Conservation (phyloP, 495 filamentous ascomycete species). For the Jackrogersella multiformis region DNA sequence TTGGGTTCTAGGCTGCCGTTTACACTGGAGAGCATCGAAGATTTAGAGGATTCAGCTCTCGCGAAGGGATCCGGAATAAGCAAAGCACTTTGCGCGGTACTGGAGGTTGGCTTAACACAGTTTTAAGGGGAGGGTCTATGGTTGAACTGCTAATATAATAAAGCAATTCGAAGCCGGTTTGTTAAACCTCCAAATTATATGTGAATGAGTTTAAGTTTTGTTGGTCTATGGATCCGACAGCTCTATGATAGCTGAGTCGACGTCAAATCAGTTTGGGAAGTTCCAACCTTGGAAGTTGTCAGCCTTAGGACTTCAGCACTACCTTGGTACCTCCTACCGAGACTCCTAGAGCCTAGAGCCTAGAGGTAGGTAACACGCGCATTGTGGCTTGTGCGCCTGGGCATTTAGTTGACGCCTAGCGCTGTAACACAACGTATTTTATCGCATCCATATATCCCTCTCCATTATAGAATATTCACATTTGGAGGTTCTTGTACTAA, state of each 20-base stretch:
- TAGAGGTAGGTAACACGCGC: too few relatives aligned
- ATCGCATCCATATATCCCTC: too few relatives aligned
- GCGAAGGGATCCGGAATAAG: constrained; percentile 1
- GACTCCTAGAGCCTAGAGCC: background rate
- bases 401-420: background rate
- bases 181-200: background rate
- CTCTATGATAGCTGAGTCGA: constrained; percentile 10
- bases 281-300: constrained; percentile 16
- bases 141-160: too few relatives aligned
- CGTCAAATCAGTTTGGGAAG: too few relatives aligned
- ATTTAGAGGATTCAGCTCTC: constrained; percentile 21
- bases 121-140: too few relatives aligned
- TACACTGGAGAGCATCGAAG: constrained; percentile 47
- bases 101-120: background rate
- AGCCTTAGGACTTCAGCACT: constrained; percentile 16
- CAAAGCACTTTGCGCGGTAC: background rate
- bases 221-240: constrained; percentile 4
- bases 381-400: background rate
- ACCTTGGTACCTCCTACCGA: background rate
- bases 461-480: too few relatives aligned
- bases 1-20: constrained; percentile 47
- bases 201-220: background rate
- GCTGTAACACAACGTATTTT: background rate
- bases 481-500: too few relatives aligned
- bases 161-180: background rate